A percentile compares a stretch with the other conserved stretches of the same genome.
phyloP scores from a whole-genome alignment of 208 protist genomes.

The Leishmania lainsoni region DNA sequence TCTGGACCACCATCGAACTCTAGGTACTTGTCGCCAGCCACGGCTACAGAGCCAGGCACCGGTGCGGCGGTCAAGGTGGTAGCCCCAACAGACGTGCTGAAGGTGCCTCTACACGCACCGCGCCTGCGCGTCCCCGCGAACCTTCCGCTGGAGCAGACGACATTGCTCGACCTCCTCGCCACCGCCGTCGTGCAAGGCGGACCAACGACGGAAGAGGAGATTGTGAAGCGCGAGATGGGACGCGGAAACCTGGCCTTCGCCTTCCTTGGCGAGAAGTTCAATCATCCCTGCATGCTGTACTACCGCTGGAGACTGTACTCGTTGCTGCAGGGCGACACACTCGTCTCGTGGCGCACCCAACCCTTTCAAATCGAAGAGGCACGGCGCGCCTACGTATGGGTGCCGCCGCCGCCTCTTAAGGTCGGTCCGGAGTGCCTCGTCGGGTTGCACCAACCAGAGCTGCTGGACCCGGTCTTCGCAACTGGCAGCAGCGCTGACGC shows the following conservation, averaged over 20 bases:
- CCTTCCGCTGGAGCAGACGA: slow-evolving; percentile 59
- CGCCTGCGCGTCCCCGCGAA: slow-evolving; percentile 34
- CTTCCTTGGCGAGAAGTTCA: slow-evolving; percentile 59
- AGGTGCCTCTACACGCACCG: slow-evolving; percentile 29
- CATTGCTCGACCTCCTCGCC: slow-evolving; percentile 73
- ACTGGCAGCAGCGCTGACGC: neutral
- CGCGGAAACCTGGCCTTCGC: slow-evolving; percentile 62
- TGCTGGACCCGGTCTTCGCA: neutral
- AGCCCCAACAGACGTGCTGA: slow-evolving; percentile 15
- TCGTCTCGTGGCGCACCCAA: slow-evolving; percentile 66
- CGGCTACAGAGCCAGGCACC: neutral
- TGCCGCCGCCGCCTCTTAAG: slow-evolving; percentile 59
- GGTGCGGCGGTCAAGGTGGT: neutral
- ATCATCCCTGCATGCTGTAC: slow-evolving; percentile 69
- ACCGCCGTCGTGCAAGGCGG: slow-evolving; percentile 67
- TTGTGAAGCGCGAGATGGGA: slow-evolving; percentile 59
- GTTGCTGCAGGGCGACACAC: slow-evolving; percentile 73
- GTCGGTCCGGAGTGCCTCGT: slow-evolving; percentile 52
- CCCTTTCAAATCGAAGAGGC: slow-evolving; percentile 74
- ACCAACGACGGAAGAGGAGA: slow-evolving; percentile 77
- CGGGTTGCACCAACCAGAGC: slow-evolving; percentile 24
- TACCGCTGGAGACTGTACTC: slow-evolving; percentile 90
- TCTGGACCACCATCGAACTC: neutral
- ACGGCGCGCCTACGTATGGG: slow-evolving; percentile 62
- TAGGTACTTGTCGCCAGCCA: neutral